Conservation (phyloP, 192 early-diverging fungal species). For the Gaertneriomyces sp. region DNA sequence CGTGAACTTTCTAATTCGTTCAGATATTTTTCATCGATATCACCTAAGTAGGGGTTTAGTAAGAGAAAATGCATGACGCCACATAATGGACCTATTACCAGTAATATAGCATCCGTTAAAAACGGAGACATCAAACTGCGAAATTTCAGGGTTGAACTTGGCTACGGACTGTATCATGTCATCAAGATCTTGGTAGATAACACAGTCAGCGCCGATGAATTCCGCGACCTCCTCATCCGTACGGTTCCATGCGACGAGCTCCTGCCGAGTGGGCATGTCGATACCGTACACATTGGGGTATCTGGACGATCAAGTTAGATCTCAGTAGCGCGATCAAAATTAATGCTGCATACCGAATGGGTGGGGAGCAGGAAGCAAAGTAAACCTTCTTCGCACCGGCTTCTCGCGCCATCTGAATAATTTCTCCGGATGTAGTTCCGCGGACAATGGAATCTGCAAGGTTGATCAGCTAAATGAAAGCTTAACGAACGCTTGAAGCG, state of each 20-base stretch:
- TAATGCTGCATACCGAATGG: constrained; percentile 60
- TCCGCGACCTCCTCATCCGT: constrained; percentile 81
- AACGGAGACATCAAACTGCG: constrained; percentile 90
- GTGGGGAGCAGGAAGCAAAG: constrained; percentile 96
- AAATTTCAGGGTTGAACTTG: constrained; percentile 80
- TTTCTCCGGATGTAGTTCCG: constrained; percentile 98
- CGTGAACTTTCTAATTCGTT: constrained; percentile 36
- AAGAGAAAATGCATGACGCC: constrained; percentile 1
- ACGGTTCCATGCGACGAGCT: constrained; percentile 82
- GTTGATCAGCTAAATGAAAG: not conserved
- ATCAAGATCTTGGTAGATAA: constrained; percentile 89
- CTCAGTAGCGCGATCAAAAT: constrained; percentile 20
- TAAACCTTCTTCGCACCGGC: constrained; percentile 98
- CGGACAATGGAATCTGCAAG: constrained; percentile 94
- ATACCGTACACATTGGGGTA: constrained; percentile 99
- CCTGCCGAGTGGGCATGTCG: constrained; percentile 94
- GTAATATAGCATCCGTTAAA: constrained; percentile 95
- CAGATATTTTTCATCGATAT: constrained; percentile 46
- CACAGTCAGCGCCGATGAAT: constrained; percentile 88
- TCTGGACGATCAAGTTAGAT: constrained; percentile 17
- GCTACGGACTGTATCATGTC: constrained; percentile 81
- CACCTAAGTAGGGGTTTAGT: constrained; percentile 21
- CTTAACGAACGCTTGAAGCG: not conserved
- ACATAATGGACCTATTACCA: constrained; percentile 33
- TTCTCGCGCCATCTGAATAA: constrained; percentile 98